phyloP scores from a whole-genome alignment of 208 protist species.

The Zelonia costaricensis region DNA sequence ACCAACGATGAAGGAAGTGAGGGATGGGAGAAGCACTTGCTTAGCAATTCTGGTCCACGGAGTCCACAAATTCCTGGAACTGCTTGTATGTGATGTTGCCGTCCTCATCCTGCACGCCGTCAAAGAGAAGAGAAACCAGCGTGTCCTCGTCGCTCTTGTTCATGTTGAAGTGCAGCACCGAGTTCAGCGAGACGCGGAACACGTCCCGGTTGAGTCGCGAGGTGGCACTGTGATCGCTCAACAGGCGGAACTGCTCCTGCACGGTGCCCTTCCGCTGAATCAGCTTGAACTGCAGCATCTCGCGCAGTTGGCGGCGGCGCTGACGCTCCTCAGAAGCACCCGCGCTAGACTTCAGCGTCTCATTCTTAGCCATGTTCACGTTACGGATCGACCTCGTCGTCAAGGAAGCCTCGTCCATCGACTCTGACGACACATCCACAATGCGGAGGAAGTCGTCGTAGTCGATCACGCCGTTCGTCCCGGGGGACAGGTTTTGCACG shows the following conservation, averaged over 20 bases:
- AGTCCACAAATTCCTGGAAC: constrained; percentile 87
- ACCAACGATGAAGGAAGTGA: too few species aligned
- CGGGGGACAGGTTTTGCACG: constrained; percentile 73
- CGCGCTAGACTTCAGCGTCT: constrained; percentile 41
- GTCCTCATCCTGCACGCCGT: constrained; percentile 75
- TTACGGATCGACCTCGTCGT: constrained; percentile 60
- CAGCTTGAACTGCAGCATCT: constrained; percentile 77
- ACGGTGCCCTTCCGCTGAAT: constrained; percentile 74
- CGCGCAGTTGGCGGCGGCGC: constrained; percentile 51
- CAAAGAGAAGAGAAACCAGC: constrained; percentile 85
- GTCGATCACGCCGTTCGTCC: constrained; percentile 61
- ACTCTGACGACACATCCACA: constrained; percentile 59
- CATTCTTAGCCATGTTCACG: constrained; percentile 65
- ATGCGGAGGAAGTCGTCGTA: constrained; percentile 82
- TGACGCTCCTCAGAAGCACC: constrained; percentile 35
- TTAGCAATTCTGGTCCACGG: constrained; percentile 12
- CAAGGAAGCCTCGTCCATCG: constrained; percentile 72
- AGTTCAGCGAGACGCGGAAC: constrained; percentile 76
- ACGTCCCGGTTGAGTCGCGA: constrained; percentile 67
- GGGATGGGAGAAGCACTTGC: background rate
- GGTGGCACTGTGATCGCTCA: constrained; percentile 71
- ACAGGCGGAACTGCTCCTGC: constrained; percentile 81
- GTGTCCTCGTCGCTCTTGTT: constrained; percentile 72
- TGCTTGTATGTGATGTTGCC: constrained; percentile 86
- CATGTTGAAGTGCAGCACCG: constrained; percentile 87